Percentiles rank a stretch among this genome's conserved stretches.
These are phyloP conservation scores for Alnus rubra DNA, from an alignment of 306 rosid species.

Conservation along the genomic window DNA sequence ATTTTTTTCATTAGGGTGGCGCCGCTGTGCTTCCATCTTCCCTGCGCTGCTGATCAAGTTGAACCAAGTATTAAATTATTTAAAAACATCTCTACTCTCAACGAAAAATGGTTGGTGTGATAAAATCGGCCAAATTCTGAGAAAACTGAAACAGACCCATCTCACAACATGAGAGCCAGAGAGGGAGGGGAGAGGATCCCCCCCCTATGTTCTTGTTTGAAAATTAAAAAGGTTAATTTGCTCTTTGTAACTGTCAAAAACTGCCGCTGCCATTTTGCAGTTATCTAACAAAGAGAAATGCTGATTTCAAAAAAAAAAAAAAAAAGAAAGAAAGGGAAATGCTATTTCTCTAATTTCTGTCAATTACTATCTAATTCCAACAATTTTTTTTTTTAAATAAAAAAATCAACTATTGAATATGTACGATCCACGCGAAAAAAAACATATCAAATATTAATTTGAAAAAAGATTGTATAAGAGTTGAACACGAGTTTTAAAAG, in stretches of 20 bases:
- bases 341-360: too few relatives aligned
- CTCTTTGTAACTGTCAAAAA: constrained; percentile 19
- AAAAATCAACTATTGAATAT: too few relatives aligned
- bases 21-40: constrained; percentile 1
- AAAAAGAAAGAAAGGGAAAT: too few relatives aligned
- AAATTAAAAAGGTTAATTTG: constrained; percentile 12
- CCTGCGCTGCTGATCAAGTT: constrained; percentile 4
- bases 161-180: neutral
- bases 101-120: neutral
- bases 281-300: too few relatives aligned
- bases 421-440: too few relatives aligned
- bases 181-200: neutral
- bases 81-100: neutral
- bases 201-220: neutral
- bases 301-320: too few relatives aligned
- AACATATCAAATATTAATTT: too few relatives aligned
- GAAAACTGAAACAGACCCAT: neutral
- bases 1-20: constrained; percentile 5
- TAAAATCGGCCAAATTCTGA: neutral
- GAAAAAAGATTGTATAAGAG: too few relatives aligned
- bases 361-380: too few relatives aligned
- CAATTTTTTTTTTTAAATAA: too few relatives aligned
- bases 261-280: constrained; percentile 18
- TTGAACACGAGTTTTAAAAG: too few relatives aligned
- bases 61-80: neutral